Conservation (phyloP, 1,139 yeast genomes). For the Hyphopichia burtonii region DNA sequence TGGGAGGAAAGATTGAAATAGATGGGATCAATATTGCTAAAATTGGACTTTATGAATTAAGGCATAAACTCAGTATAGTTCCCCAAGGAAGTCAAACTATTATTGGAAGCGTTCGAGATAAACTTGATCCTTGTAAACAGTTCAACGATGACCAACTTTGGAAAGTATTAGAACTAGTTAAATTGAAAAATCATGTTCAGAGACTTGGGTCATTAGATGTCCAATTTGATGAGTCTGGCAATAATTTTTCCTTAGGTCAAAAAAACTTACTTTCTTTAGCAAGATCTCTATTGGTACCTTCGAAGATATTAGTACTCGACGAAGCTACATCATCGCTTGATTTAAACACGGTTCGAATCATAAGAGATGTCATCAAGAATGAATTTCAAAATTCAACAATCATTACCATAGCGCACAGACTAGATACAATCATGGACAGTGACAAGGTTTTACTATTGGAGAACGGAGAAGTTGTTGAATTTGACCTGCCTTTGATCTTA, state of each 20-base stretch:
- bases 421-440: conserved; percentile 36
- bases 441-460: conserved; percentile 33
- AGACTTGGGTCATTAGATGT: conserved; percentile 14
- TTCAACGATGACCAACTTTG: conserved; percentile 30
- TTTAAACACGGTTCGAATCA: conserved; percentile 34
- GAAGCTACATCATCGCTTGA: conserved; percentile 43
- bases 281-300: conserved; percentile 32
- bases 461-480: conserved; percentile 30
- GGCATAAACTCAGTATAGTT: conserved; percentile 33
- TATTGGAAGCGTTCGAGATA: conserved; percentile 34
- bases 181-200: conserved; percentile 29
- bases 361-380: conserved; percentile 31
- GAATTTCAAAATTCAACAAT: conserved; percentile 34
- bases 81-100: conserved; percentile 40
- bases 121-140: conserved; percentile 34
- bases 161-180: conserved; percentile 35
- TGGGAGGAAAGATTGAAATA: conserved; percentile 30
- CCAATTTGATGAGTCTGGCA: conserved; percentile 29
- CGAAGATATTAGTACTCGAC: conserved; percentile 33
- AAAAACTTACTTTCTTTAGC: conserved; percentile 38
- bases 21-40: conserved; percentile 30
- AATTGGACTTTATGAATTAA: conserved; percentile 33
- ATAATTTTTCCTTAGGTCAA: conserved; percentile 38
- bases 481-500: conserved; percentile 27
- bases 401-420: conserved; percentile 37